Conservation (phyloP, 352 stramenopile species). For the Phytophthora sp. region DNA sequence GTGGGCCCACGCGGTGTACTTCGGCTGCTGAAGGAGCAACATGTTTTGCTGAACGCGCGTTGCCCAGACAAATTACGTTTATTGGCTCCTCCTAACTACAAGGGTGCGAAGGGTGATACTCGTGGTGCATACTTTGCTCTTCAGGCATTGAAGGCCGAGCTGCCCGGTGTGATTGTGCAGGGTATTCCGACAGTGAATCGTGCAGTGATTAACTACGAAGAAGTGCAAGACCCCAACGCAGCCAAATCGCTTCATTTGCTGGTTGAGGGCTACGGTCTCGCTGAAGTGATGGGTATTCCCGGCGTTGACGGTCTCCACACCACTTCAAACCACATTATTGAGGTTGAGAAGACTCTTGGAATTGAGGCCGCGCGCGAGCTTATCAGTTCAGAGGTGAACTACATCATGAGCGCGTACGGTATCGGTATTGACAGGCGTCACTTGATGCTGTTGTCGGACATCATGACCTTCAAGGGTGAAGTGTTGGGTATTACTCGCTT, state of each 20-base stretch:
- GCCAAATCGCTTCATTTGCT: conserved; percentile 95
- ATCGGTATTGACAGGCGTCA: conserved; percentile 99
- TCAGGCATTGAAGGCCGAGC: conserved; percentile 95
- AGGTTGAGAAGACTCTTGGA: conserved; percentile 96
- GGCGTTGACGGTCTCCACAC: conserved; percentile 96
- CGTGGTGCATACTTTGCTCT: conserved; percentile 93
- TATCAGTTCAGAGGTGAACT: conserved; percentile 98
- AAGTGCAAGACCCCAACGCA: conserved; percentile 68
- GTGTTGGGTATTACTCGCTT: conserved; percentile 94
- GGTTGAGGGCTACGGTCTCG: conserved; percentile 98
- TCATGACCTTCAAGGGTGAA: conserved; percentile 99
- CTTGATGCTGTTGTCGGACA: conserved; percentile 98
- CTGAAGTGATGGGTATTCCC: conserved; percentile 97
- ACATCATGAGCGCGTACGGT: conserved; percentile 99
- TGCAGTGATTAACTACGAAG: conserved; percentile 98
- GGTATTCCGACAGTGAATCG: conserved; percentile 98
- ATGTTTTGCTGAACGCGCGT: conserved; percentile 83
- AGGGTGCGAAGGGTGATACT: conserved; percentile 78
- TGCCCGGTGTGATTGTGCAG: conserved; percentile 98
- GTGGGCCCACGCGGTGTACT: conserved; percentile 71
- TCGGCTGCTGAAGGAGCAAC: conserved; percentile 83
- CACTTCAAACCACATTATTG: conserved; percentile 99
- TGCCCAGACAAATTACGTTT: conserved; percentile 87
- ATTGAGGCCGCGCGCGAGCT: conserved; percentile 98
- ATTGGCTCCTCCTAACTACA: conserved; percentile 85